Evolutionary conservation across 176 grass and related monocot genomes (phyloP).

Genomic region (Areca catechu): DNA sequence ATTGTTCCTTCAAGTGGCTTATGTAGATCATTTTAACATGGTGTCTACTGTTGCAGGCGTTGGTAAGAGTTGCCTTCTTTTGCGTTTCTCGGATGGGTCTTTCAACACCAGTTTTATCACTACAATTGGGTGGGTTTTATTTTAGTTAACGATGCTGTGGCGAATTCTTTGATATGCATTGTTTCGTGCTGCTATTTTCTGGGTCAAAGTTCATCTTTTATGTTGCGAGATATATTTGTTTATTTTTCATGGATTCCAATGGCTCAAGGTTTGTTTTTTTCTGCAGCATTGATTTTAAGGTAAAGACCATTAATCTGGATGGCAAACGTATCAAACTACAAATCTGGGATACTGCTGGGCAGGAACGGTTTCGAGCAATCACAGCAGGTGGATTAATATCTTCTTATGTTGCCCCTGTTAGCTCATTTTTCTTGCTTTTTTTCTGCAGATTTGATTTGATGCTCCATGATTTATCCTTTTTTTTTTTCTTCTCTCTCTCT

Average conservation of each 20-base stretch:
- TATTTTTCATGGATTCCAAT: no score
- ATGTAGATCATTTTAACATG: no score
- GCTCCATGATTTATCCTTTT: background rate
- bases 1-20: no score
- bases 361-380: slow-evolving; percentile 23
- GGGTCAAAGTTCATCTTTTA: no score
- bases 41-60: slow-evolving; percentile 26
- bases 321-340: slow-evolving; percentile 26
- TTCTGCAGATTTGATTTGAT: background rate
- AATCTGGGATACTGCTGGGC: slow-evolving; percentile 30
- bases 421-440: background rate
- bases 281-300: slow-evolving; percentile 26
- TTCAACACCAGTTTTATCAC: slow-evolving; percentile 61
- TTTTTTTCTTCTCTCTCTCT: slow-evolving; percentile 3
- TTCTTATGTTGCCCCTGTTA: background rate
- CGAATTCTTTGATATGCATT: slow-evolving; percentile 34
- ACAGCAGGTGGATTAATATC: slow-evolving; percentile 13
- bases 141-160: background rate
- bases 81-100: slow-evolving; percentile 56
- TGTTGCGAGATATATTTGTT: background rate
- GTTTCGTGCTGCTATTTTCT: slow-evolving; percentile 1
- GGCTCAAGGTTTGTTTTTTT: background rate
- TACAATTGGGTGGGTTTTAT: slow-evolving; percentile 40
- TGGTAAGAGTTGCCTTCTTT: slow-evolving; percentile 61
- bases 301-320: slow-evolving; percentile 25